Base-by-base conservation (phyloP, 2,329 filamentous ascomycete genomes). In the Sodiomyces alkalinus region DNA sequence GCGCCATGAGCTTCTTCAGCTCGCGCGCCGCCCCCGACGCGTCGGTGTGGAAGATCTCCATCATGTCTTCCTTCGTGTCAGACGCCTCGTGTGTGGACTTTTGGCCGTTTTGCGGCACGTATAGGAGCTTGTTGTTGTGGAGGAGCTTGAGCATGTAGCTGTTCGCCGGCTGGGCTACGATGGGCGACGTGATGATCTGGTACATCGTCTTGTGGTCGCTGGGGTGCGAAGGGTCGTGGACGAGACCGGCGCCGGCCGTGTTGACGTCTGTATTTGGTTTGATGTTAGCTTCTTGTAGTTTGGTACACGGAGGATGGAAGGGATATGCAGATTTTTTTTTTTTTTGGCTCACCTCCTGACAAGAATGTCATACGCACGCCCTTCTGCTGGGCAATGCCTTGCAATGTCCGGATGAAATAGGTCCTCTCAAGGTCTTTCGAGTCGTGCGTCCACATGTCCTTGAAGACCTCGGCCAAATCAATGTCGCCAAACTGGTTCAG, bases 41-140 rank as follows among this genome's bases (percentile, higher is more conserved):
- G 43, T 98, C 90, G 6, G 78, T 81, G 44, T 90, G 83, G 67
- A 98, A 98, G 40, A 98, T 92, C 60, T 98, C 90, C 80, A 98
- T 92, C 90, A 98, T 98, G 55, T 98, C 90, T 53, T 98, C 90
- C 55, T 98, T 96, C 26, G 90, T 98, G 50, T 98, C 90, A 2
- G 76, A 80, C 2, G 80, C 68, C 38, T 76, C 68, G 35, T 83
- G 72, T 2, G 66, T 78, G 1, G 79, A 75, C 39, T 71, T 69
- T 32, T 83, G 74, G 2, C 87, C 87, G 52, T 98, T 98, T 30
- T 70, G 65, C 0, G 90, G 90, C 30, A 98, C 67, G 51, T 94
- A 98, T 17, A 96, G 72, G 20, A 80, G 72, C 52, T 87, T 90
- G 57, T 86, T 87, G 61, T 80, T 90, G 62, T 96, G 85, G n/a